Evolutionary conservation across 441 rosid genomes (phyloP).

Genomic region (Mallotus repandus): DNA sequence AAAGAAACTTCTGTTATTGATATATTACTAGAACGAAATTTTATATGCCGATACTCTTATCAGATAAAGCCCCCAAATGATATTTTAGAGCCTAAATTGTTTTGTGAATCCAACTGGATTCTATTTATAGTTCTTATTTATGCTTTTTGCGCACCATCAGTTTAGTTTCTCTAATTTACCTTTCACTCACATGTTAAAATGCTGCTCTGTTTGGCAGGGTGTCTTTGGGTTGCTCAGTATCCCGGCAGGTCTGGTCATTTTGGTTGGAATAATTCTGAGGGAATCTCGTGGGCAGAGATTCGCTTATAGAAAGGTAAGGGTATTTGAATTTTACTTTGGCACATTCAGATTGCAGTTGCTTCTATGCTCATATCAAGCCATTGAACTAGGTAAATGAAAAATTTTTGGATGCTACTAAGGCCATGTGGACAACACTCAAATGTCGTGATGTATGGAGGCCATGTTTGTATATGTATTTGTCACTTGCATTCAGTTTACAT

Average conservation of each 20-base stretch:
- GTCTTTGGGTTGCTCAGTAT: conserved; percentile 61
- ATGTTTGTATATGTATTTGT: conserved; percentile 64
- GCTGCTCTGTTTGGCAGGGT: conserved; percentile 32
- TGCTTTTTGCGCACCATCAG: background rate
- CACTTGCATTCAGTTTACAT: conserved; percentile 61
- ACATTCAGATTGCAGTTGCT: background rate
- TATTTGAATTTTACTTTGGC: conserved; percentile 3
- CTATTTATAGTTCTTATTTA: background rate
- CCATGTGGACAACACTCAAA: conserved; percentile 60
- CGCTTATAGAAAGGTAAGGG: conserved; percentile 46
- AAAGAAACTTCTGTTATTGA: background rate
- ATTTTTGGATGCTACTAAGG: conserved; percentile 52
- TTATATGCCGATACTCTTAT: background rate
- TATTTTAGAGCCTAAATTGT: background rate
- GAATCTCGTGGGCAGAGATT: conserved; percentile 47
- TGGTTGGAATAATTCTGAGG: conserved; percentile 51
- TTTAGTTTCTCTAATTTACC: background rate
- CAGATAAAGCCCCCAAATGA: background rate
- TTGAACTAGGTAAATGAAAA: conserved; percentile 50
- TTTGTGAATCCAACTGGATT: background rate
- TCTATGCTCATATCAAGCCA: conserved; percentile 7
- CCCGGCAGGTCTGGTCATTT: conserved; percentile 50
- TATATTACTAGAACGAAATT: background rate
- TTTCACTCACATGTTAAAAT: conserved; percentile 11
- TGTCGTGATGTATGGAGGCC: conserved; percentile 67